Base-by-base conservation (phyloP, 306 rosid species). In the Gleditsia sinensis region DNA sequence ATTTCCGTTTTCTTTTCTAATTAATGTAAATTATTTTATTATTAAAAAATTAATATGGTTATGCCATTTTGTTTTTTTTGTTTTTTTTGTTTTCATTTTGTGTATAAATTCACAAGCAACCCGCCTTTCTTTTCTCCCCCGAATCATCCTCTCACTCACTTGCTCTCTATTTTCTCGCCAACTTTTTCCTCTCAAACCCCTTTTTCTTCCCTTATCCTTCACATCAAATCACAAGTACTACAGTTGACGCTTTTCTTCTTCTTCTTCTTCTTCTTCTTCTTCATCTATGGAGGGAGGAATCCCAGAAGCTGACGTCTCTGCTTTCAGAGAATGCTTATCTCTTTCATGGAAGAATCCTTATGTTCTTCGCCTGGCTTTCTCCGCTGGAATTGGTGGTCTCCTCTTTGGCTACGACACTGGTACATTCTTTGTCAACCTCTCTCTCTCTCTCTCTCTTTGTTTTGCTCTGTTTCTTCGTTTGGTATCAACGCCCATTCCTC, bases 301-400 rank as follows among this genome's bases (percentile, higher is more conserved):
- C 8, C 73, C 81, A 33, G 81, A 71, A 0, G 75, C 79, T 3
- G 92, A 91, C 34, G 34, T 81, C 20, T 88, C 93, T 46, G 89
- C 93, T 25, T 91, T 91, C 55, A 80, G 81, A 78, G 89, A 88
- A n/a, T 88, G 90, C 20, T 78, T 91, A 33, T 74, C 92, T 79
- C 74, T 91, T 1, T 83, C 92, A 14, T 75, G 78, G 76, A 89
- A 69, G 67, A 87, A 89, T 9, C 94, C 94, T 68, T 87, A 85
- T 68, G 80, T 87, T 63, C 94, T 89, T 75, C 90, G 88, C 16
- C 86, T 87, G 7, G 91, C 90, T 76, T 85, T 85, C 78, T 83
- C 95, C 14, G 91, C 95, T 50, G 95, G 90, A 63, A 87, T 87
- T 23, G 95, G 91, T 32, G 94, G 94, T 36, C 87, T 87, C 43